Conservation (phyloP, 2,329 filamentous ascomycete species). For the Dactylellina haptotyla region DNA sequence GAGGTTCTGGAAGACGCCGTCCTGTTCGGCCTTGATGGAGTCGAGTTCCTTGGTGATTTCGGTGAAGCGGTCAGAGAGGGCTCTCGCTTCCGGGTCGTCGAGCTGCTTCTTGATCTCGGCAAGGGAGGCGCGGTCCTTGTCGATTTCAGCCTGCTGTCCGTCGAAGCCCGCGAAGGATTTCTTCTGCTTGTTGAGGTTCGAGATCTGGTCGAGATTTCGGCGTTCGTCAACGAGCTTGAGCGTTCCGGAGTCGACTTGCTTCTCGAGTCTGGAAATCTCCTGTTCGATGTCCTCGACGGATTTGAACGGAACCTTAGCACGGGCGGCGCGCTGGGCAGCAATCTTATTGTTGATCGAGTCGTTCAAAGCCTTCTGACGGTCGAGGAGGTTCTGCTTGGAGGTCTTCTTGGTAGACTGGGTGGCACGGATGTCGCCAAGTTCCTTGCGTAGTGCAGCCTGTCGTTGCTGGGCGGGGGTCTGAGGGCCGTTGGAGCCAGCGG, state of each 20-base stretch:
- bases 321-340: slow-evolving; percentile 84
- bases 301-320: slow-evolving; percentile 84
- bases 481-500: slow-evolving; percentile 74
- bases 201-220: slow-evolving; percentile 87
- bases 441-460: slow-evolving; percentile 82
- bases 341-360: slow-evolving; percentile 86
- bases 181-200: slow-evolving; percentile 82
- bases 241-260: slow-evolving; percentile 84
- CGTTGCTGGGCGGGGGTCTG: slow-evolving; percentile 80
- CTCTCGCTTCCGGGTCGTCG: slow-evolving; percentile 90
- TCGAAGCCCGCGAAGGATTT: slow-evolving; percentile 91
- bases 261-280: slow-evolving; percentile 81
- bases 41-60: slow-evolving; percentile 89
- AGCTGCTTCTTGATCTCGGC: slow-evolving; percentile 86
- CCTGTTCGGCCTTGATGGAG: slow-evolving; percentile 88
- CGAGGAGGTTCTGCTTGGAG: slow-evolving; percentile 78
- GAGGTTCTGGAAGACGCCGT: slow-evolving; percentile 87
- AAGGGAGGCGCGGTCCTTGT: slow-evolving; percentile 85
- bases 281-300: slow-evolving; percentile 85
- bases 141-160: slow-evolving; percentile 85
- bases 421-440: slow-evolving; percentile 84
- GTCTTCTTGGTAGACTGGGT: slow-evolving; percentile 90
- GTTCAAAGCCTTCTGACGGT: slow-evolving; percentile 92
- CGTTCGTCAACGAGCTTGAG: slow-evolving; percentile 98
- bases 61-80: slow-evolving; percentile 85